phyloP scores from a whole-genome alignment of 2,329 filamentous ascomycete genomes.

The Graphium sp. region DNA sequence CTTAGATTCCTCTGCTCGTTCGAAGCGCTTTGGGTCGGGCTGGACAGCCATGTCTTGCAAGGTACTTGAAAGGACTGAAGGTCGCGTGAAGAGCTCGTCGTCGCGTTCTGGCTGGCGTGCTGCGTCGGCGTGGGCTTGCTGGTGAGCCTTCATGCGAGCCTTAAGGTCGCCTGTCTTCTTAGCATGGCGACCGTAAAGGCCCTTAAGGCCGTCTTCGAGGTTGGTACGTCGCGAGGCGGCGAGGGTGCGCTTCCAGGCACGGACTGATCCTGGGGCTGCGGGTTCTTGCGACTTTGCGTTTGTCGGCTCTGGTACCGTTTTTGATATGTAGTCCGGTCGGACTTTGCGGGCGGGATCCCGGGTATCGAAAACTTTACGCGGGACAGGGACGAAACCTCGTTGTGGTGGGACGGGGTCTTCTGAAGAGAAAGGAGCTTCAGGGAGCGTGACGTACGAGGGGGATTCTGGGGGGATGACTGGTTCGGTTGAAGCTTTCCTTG shows the following conservation, averaged over 20 bases:
- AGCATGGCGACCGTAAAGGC: constrained; percentile 51
- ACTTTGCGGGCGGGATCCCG: constrained; percentile 42
- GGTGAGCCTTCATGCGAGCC: constrained; percentile 25
- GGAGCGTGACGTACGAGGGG: constrained; percentile 72
- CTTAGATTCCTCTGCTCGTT: constrained; percentile 27
- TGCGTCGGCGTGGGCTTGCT: constrained; percentile 25
- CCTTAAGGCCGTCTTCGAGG: constrained; percentile 51
- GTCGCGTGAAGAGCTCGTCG: constrained; percentile 61
- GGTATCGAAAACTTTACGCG: constrained; percentile 60
- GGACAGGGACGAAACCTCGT: constrained; percentile 70
- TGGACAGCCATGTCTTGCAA: constrained; percentile 29
- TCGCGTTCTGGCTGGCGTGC: constrained; percentile 50
- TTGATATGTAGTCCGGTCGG: constrained; percentile 39
- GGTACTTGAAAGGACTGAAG: constrained; percentile 40
- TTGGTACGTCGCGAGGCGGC: constrained; percentile 56
- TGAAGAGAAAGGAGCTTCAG: constrained; percentile 55
- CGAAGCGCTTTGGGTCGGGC: constrained; percentile 46
- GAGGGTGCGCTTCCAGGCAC: constrained; percentile 56
- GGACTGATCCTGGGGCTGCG: constrained; percentile 13
- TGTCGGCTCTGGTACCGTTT: constrained; percentile 38
- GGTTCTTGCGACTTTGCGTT: constrained; percentile 17
- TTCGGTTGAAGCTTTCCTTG: constrained; percentile 19
- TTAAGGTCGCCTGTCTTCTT: constrained; percentile 16
- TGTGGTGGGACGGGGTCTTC: constrained; percentile 27
- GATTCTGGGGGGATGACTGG: constrained; percentile 62